phyloP scores from a whole-genome alignment of 164 flowering plant genomes.

The Macadamia tetraphylla region DNA sequence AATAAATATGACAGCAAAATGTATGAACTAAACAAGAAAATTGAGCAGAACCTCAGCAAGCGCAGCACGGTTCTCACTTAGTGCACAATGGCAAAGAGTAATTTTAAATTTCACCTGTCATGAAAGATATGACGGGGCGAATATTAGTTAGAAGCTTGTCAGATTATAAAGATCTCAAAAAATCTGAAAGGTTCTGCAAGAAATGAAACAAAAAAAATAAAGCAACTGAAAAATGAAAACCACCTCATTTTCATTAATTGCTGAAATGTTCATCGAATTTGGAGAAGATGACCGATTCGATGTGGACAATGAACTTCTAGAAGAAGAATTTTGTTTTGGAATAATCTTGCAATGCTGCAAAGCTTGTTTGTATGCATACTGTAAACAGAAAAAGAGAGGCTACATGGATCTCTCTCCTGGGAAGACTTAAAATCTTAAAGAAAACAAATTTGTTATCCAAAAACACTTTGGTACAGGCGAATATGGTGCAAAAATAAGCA shows the following conservation, averaged over 20 bases:
- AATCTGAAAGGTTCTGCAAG: not conserved
- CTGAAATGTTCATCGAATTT: slow-evolving; percentile 50
- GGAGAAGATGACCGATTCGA: slow-evolving; percentile 87
- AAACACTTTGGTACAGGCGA: not conserved
- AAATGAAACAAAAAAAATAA: not conserved
- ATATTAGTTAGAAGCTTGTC: not conserved
- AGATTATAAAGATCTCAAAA: not conserved
- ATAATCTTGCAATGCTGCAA: slow-evolving; percentile 68
- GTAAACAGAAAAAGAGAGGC: slow-evolving; percentile 12
- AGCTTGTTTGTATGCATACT: slow-evolving; percentile 89
- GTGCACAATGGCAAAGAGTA: slow-evolving; percentile 64
- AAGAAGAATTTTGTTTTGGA: slow-evolving; percentile 58
- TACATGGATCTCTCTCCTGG: not conserved
- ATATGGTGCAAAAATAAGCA: not conserved
- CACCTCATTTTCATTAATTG: slow-evolving; percentile 92
- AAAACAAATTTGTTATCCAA: not conserved
- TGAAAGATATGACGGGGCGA: not conserved
- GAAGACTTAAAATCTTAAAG: too few species aligned
- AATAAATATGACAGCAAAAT: not conserved
- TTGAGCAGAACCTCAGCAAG: slow-evolving; percentile 62
- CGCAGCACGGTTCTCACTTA: slow-evolving; percentile 71
- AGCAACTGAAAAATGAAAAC: not conserved
- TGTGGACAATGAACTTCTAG: slow-evolving; percentile 60
- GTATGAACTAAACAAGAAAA: slow-evolving; percentile 1
- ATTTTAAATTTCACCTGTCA: slow-evolving; percentile 86